Evolutionary conservation across 2,329 filamentous ascomycete genomes (phyloP), one percentile per base, ranked within the genome.

Genomic region (Lachnellula arida): DNA sequence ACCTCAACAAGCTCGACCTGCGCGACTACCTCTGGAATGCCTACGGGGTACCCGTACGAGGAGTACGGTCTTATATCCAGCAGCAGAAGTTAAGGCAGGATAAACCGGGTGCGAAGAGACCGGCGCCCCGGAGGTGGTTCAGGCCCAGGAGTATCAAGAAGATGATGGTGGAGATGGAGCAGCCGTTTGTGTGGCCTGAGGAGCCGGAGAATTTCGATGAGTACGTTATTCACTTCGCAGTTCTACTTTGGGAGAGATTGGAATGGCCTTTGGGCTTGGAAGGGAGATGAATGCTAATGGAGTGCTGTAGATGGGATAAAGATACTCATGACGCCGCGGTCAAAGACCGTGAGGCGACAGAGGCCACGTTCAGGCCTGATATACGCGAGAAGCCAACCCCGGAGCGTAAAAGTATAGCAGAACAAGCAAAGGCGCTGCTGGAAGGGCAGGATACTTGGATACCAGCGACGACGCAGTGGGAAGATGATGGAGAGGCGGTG

Each of bases 1-100:
- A 83, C 66, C 91, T 97, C 79, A 96, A 91, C 79, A 99, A 99
- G 76, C 87, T 97, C 73, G 94, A 99, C 72, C 77, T 99, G 43
- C 89, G 91, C 73, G 92, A 97, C 77, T 99, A 97, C 77, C 86
- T 99, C 60, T 89, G 84, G 76, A 86, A 96, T 72, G 82, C 82
- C 44, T 99, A 99, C 79, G 80, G 81, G 58, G 86, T 97, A 59
- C 81, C 86, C 61, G 83, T 87, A 53, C 76, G 83, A 51, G 79
- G 79, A 63, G 85, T 97, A 60, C 88, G 93, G 59, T 91, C 89
- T 52, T 93, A 84, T 69, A 82, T 97, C 68, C 85, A 89, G 66
- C 83, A 87, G 73, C 80, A 84, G 70, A 82, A 81, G 47, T 72
- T 87, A 37, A 81, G 80, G 55, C 81, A 82, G 62, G 75, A 77